Conservation (phyloP, 108 stramenopile species). For the Chaetoceros muelleri region DNA sequence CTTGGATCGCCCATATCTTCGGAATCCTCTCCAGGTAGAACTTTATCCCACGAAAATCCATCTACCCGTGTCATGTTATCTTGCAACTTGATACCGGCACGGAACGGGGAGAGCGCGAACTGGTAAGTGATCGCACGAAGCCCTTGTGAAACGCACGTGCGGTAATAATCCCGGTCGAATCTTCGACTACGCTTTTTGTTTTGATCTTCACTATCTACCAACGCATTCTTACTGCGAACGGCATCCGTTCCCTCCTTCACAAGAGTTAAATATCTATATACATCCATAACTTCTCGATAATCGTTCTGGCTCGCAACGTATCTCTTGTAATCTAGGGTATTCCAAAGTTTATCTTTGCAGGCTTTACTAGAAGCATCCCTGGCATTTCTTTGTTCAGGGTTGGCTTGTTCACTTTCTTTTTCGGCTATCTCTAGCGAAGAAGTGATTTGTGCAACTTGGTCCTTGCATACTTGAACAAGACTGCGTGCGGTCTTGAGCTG, state of each 20-base stretch:
- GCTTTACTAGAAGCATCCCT: conserved; percentile 43
- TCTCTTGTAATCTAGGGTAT: conserved; percentile 43
- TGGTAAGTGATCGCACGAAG: conserved; percentile 60
- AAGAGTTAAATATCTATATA: conserved; percentile 60
- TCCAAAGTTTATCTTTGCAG: conserved; percentile 56
- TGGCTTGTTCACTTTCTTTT: conserved; percentile 12
- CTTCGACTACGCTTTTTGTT: conserved; percentile 59
- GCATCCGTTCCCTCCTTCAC: conserved; percentile 81
- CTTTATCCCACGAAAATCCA: conserved; percentile 51
- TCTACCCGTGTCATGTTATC: conserved; percentile 31
- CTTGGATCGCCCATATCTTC: conserved; percentile 32
- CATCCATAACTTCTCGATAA: conserved; percentile 58
- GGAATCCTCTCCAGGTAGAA: conserved; percentile 58
- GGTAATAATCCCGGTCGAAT: conserved; percentile 76
- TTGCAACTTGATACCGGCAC: conserved; percentile 74
- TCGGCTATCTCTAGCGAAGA: conserved; percentile 30
- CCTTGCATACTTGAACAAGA: conserved; percentile 42
- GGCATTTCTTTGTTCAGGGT: conserved; percentile 31
- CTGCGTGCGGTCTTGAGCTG: conserved; percentile 48
- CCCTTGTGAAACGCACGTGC: conserved; percentile 75
- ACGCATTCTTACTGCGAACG: conserved; percentile 51
- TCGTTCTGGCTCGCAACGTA: conserved; percentile 49
- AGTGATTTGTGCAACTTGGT: conserved; percentile 53
- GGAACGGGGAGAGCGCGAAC: conserved; percentile 62
- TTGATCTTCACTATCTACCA: conserved; percentile 14